Base-by-base conservation (phyloP, 306 rosid genomes). In the Quercus gilva region DNA sequence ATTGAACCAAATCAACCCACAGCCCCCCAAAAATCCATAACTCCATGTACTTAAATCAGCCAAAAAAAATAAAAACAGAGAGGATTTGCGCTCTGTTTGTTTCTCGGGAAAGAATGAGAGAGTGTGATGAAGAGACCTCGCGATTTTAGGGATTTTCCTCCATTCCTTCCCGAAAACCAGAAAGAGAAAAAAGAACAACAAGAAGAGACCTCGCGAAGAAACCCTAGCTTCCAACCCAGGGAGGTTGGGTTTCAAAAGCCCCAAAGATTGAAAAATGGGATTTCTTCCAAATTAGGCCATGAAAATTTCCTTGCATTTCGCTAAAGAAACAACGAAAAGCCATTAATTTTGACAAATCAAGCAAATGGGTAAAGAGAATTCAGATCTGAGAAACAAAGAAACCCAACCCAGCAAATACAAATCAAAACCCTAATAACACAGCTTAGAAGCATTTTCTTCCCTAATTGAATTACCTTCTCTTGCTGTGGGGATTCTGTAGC, bases 401-500 rank as follows among this genome's bases (percentile, higher is more conserved):
- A 52, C 35, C 20, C 7, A 52, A 53, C 20, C 7, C 28, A 41
- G 55, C 3, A 6, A 21, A 11, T 49, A 73, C 35, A 11, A 57
- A 67, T 64, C 11, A 49, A 14, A 23, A 33, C 21, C 12, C 33
- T 4, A 49, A 49, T 3, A 49, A 49, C 53, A 10, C 14, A 68
- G 4, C 52, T 51, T 2, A 25, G 12, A 49, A 10, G 28, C 64
- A 12, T 8, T 45, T 10, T 35, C 17, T 5, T 45, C 6, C 28
- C 56, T 5, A 28, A 19, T 15, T 12, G 18, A 9, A 20, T 59
- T 72, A 91, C 99, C 98, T 89, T 88, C 79, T 89, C 84, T 67
- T 82, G 94, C n/a, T 82, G 57, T 49, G 86, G 97, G 28, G 77
- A 82, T 84, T 96, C 99, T 45, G 94, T 64, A 45, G 92, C 91